A percentile compares a stretch with the other conserved stretches of the same genome.
phyloP scores from a whole-genome alignment of 2,329 filamentous ascomycete species.

The Eutypa lata region DNA sequence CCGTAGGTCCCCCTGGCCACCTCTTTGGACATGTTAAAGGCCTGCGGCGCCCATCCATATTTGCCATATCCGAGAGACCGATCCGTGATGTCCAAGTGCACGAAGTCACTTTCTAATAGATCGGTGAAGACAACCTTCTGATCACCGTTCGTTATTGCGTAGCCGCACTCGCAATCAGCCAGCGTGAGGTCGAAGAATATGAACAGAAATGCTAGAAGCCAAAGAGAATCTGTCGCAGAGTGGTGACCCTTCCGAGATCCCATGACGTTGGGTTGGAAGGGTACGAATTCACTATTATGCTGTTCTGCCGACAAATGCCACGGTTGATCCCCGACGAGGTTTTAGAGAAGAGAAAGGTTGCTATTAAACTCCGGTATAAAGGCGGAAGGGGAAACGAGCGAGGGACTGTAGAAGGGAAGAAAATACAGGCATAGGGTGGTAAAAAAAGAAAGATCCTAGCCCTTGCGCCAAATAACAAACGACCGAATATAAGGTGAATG shows the following conservation, averaged over 20 bases:
- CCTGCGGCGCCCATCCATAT: conserved; percentile 59
- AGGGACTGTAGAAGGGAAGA: not conserved
- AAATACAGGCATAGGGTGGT: not conserved
- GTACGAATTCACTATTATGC: not conserved
- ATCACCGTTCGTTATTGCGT: conserved; percentile 48
- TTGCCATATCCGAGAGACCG: conserved; percentile 34
- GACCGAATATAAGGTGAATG: not conserved
- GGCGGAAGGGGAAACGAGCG: not conserved
- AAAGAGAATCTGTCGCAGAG: conserved; percentile 8
- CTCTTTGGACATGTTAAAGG: conserved; percentile 62
- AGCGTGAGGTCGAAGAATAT: conserved; percentile 16
- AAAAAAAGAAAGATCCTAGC: not conserved
- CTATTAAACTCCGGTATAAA: not conserved
- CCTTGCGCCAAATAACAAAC: too few species aligned
- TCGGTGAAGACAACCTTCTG: conserved; percentile 60
- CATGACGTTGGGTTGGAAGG: not conserved
- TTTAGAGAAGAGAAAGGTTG: not conserved
- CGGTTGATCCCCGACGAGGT: not conserved
- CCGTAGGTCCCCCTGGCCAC: conserved; percentile 61
- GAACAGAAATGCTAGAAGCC: conserved; percentile 11
- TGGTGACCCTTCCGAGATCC: not conserved
- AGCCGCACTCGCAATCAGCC: conserved; percentile 70
- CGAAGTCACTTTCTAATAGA: conserved; percentile 69
- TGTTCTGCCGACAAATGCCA: not conserved
- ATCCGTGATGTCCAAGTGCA: conserved; percentile 47